Conservation (phyloP, 23 red algal genomes). For the Cyanidium caldarium region DNA sequence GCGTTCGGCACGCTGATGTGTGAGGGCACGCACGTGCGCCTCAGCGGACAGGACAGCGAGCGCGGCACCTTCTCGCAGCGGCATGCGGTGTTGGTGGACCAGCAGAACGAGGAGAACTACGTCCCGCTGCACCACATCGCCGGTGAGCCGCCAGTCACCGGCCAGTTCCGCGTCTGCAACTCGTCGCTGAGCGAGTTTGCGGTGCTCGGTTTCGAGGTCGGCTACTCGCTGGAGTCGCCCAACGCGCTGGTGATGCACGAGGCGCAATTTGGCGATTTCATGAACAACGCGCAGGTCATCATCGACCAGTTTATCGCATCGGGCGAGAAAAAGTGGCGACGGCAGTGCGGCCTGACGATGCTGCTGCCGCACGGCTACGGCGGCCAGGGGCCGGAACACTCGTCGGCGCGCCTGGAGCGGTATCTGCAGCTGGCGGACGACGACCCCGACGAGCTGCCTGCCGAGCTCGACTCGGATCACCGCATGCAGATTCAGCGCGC, state of each 20-base stretch:
- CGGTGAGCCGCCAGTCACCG: constrained; percentile 36
- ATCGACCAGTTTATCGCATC: constrained; percentile 96
- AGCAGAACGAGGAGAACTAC: constrained; percentile 38
- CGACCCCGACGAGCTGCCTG: constrained; percentile 70
- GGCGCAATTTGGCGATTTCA: constrained; percentile 98
- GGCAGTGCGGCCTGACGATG: constrained; percentile 76
- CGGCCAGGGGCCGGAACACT: constrained; percentile 97
- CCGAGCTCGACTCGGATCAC: constrained; percentile 45
- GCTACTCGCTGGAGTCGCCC: constrained; percentile 89
- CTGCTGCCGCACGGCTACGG: constrained; percentile 93
- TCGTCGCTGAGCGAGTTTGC: constrained; percentile 93
- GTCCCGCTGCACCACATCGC: constrained; percentile 66
- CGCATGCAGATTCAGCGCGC: constrained; percentile 60
- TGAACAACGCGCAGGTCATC: constrained; percentile 95
- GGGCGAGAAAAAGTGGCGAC: constrained; percentile 96
- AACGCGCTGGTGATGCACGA: constrained; percentile 87
- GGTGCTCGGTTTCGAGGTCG: constrained; percentile 90
- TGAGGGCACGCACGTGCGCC: constrained; percentile 73
- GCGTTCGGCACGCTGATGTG: constrained; percentile 66
- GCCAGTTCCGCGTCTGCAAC: constrained; percentile 77
- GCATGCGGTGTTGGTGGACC: constrained; percentile 76
- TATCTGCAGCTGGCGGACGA: constrained; percentile 93
- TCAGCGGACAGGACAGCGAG: constrained; percentile 95
- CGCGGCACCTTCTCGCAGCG: constrained; percentile 95
- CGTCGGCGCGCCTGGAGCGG: constrained; percentile 77